phyloP scores from a whole-genome alignment of 108 stramenopile genomes.

The Hondaea fermentalgiana region DNA sequence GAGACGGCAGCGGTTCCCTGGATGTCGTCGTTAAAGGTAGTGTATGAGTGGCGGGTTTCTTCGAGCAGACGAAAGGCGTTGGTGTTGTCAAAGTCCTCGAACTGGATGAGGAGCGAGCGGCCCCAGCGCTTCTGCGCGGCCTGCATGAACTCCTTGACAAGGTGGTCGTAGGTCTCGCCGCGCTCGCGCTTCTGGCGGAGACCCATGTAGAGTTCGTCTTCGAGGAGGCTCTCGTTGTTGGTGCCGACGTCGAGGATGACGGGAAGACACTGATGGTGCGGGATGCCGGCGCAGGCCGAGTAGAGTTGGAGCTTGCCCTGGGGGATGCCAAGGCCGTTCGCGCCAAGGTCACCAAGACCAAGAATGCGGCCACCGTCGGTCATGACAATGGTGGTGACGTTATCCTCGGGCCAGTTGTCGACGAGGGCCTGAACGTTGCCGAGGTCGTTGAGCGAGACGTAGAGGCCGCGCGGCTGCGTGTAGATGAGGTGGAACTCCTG shows the following conservation, averaged over 20 bases:
- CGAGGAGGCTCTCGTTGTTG: constrained; percentile 75
- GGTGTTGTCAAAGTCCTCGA: constrained; percentile 88
- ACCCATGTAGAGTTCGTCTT: constrained; percentile 85
- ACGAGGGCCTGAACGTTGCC: constrained; percentile 88
- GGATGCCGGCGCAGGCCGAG: constrained; percentile 94
- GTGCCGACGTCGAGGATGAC: constrained; percentile 95
- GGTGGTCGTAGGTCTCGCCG: constrained; percentile 65
- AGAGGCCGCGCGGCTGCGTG: constrained; percentile 78
- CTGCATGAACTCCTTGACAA: constrained; percentile 93
- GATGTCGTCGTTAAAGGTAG: constrained; percentile 99
- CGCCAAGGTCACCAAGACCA: constrained; percentile 90
- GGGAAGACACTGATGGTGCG: constrained; percentile 86
- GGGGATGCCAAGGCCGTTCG: constrained; percentile 91
- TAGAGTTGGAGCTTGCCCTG: constrained; percentile 86
- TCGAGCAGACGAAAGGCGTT: constrained; percentile 74
- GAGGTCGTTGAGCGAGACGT: constrained; percentile 74
- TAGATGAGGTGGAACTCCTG: constrained; percentile 47
- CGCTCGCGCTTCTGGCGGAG: constrained; percentile 63
- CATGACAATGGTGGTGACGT: constrained; percentile 90
- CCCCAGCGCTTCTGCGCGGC: constrained; percentile 88
- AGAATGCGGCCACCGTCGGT: constrained; percentile 90
- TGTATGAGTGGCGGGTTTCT: constrained; percentile 67
- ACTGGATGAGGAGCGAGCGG: constrained; percentile 71
- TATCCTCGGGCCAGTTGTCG: constrained; percentile 89
- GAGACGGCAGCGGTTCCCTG: constrained; percentile 87